Percentiles rank a stretch among this genome's conserved stretches.
Evolutionary conservation across 1,139 yeast species (phyloP).

Genomic region (Sugiyamaella neomexicana): DNA sequence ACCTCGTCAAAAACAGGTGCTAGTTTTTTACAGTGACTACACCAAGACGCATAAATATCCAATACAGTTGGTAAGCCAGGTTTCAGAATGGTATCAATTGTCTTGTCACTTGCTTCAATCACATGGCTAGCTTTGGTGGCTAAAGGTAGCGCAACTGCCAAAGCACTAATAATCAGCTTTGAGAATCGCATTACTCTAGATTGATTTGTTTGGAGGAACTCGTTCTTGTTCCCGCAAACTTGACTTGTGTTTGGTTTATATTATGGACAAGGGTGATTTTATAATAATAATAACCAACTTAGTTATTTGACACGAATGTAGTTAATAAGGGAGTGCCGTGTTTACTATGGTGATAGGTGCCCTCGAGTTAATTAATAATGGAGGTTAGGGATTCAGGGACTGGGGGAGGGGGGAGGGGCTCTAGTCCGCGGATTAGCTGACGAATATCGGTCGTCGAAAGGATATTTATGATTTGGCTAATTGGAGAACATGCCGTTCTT

Average conservation of each 20-base stretch:
- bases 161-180: constrained; percentile 3
- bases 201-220: too few species aligned
- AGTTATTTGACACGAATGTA: background rate
- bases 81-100: constrained; percentile 55
- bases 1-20: constrained; percentile 67
- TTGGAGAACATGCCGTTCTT: too few species aligned
- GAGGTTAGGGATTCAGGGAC: constrained; percentile 1
- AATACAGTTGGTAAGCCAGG: constrained; percentile 66
- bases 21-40: constrained; percentile 72
- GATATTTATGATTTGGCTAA: too few species aligned
- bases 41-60: constrained; percentile 80
- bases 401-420: too few species aligned
- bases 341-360: background rate
- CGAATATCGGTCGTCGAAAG: background rate
- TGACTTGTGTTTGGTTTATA: background rate
- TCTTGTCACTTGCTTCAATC: constrained; percentile 48
- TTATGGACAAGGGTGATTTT: background rate
- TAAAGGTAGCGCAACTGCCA: constrained; percentile 9
- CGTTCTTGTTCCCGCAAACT: too few species aligned
- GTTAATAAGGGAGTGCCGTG: background rate
- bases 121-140: constrained; percentile 36
- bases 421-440: constrained; percentile 12
- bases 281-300: too few species aligned
- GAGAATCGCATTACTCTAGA: constrained; percentile 5
- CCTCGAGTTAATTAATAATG: background rate